Base-by-base conservation (phyloP, 805 yeast genomes). In the Hanseniaspora lachancei region DNA sequence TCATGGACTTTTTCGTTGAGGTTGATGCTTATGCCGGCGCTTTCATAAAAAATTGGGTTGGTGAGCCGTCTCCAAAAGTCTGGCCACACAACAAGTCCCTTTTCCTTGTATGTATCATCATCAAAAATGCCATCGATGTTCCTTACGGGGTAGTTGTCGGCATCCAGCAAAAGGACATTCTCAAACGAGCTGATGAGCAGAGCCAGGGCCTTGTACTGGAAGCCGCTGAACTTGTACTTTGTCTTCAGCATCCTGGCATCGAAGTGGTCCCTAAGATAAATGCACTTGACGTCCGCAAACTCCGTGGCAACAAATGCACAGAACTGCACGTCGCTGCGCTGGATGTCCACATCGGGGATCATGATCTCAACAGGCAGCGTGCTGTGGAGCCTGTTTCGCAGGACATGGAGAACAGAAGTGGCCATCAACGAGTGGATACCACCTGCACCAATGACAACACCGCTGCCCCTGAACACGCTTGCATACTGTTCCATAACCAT, bases 51-150 rank as follows among this genome's bases (percentile, higher is more conserved):
- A 39, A 70, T 69, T 5, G 95, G 95, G 1, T 86, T 77, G 1
- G 89, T 85, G 9, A 89, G 80, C 60, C 95, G 75, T 66, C 82
- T 78, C 95, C 95, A 87, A 66, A 81, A 87, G 67, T 87, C 96
- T 1, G 95, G 95, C 91, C 95, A 87, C 24, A 80, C 67, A 18
- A 81, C 68, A 65, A 79, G 68, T 57, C 82, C 79, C 57, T 72
- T 69, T 6, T 73, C 66, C 20, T 62, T 58, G 68, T 77, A 86
- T 0, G 86, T 80, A 42, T 79, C 78, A 13, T 75, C 67, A 5
- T 69, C 70, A 64, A 87, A 84, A 21, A 86, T 64, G 21, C 68
- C 65, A 60, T 81, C 85, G 2, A 91, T 83, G 15, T 81, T 75
- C 61, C 73, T 74, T 2, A 83, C 77, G 0, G 95, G 89, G 58